These are phyloP conservation scores for Sporothrix inflata DNA, from an alignment of 2,329 filamentous ascomycete species.

Conservation along the genomic window DNA sequence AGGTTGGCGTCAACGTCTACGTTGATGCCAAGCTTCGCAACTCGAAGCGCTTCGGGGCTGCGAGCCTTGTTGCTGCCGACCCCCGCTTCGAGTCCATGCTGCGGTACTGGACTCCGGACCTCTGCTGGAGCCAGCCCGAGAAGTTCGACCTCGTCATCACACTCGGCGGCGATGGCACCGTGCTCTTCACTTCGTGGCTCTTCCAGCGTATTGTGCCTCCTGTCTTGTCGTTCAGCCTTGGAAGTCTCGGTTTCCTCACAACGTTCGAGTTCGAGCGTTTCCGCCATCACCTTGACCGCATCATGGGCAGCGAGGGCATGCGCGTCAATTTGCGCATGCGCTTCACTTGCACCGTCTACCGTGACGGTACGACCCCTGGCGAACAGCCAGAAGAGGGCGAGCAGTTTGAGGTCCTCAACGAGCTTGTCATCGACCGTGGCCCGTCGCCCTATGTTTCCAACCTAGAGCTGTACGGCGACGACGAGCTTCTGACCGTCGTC, in stretches of 20 bases:
- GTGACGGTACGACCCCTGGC: slow-evolving; percentile 53
- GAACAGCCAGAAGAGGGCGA: slow-evolving; percentile 78
- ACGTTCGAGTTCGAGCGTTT: slow-evolving; percentile 87
- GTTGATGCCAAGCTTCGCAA: slow-evolving; percentile 93
- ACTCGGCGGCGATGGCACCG: slow-evolving; percentile 83
- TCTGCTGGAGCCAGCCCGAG: slow-evolving; percentile 92
- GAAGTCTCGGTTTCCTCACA: slow-evolving; percentile 85
- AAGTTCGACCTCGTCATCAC: slow-evolving; percentile 94
- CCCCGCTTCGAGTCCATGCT: slow-evolving; percentile 80
- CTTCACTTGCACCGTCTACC: slow-evolving; percentile 96
- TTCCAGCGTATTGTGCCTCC: slow-evolving; percentile 88
- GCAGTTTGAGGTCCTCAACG: slow-evolving; percentile 97
- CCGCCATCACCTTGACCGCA: slow-evolving; percentile 79
- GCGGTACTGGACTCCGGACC: slow-evolving; percentile 92
- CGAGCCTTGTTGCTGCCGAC: slow-evolving; percentile 72
- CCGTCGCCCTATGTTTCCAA: slow-evolving; percentile 97
- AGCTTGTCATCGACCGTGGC: slow-evolving; percentile 96
- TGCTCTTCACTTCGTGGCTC: slow-evolving; percentile 88
- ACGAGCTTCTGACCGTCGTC: slow-evolving; percentile 91
- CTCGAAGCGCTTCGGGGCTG: slow-evolving; percentile 84
- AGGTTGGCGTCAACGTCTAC: slow-evolving; percentile 93
- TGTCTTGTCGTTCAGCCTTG: slow-evolving; percentile 81
- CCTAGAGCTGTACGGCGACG: slow-evolving; percentile 92
- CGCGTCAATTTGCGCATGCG: slow-evolving; percentile 97
- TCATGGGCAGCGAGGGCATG: slow-evolving; percentile 96